phyloP scores from a whole-genome alignment of 805 yeast genomes.

The Kurtzmaniella cleridarum region DNA sequence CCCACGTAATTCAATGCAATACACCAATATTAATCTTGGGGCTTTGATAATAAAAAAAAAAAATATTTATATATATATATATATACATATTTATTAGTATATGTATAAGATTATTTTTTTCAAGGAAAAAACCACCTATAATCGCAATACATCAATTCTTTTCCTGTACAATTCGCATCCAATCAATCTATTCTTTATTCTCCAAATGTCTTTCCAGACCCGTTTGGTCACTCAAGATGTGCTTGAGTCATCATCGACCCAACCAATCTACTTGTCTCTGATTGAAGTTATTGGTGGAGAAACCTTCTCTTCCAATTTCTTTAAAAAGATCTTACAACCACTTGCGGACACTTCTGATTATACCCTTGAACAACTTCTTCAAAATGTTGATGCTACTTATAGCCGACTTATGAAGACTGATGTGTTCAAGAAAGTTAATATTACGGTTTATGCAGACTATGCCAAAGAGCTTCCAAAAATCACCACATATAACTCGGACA shows the following conservation, averaged over 20 bases:
- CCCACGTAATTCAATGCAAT: too few relatives aligned
- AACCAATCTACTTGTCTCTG: slow-evolving; percentile 30
- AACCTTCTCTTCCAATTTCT: slow-evolving; percentile 40
- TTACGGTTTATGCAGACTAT: slow-evolving; percentile 39
- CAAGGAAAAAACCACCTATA: too few relatives aligned
- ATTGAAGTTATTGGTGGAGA: slow-evolving; percentile 41
- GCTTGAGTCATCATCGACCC: slow-evolving; percentile 23
- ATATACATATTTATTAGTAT: too few relatives aligned
- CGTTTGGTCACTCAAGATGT: slow-evolving; percentile 24
- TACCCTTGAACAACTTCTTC: slow-evolving; percentile 38
- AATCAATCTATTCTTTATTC: too few relatives aligned
- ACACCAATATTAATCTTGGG: too few relatives aligned
- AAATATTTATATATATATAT: too few relatives aligned
- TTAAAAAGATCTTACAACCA: slow-evolving; percentile 41
- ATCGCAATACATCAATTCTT: too few relatives aligned
- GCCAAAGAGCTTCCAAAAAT: slow-evolving; percentile 18
- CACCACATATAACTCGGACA: slow-evolving; percentile 29
- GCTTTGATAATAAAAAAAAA: too few relatives aligned
- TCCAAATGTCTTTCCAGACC: slow-evolving; percentile 8
- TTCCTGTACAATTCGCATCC: too few relatives aligned
- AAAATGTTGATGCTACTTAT: slow-evolving; percentile 25
- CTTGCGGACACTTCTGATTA: slow-evolving; percentile 35
- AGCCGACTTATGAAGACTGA: slow-evolving; percentile 38
- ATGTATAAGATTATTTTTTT: too few relatives aligned
- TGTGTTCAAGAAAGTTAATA: slow-evolving; percentile 36